These are phyloP conservation scores for Kalanchoe fedtschenkoi DNA, from an alignment of 164 flowering plant species.

Conservation along the genomic window DNA sequence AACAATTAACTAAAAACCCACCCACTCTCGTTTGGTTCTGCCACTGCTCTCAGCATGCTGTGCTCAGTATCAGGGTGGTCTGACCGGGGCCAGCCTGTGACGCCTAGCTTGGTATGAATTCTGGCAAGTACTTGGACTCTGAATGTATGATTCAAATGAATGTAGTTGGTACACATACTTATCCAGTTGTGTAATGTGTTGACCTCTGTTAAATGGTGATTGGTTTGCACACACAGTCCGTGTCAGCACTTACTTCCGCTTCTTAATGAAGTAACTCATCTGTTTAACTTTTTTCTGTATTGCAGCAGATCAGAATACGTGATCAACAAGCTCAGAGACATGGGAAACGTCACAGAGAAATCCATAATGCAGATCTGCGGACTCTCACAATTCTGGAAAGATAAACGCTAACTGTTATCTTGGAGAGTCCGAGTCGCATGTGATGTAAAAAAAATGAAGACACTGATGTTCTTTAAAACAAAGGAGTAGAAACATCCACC, in stretches of 20 bases:
- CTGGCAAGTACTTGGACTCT: no score
- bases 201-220: background rate
- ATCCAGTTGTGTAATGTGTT: no score
- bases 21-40: no score
- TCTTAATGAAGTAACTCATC: background rate
- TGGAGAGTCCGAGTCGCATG: conserved; percentile 25
- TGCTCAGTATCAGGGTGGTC: no score
- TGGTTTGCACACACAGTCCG: background rate
- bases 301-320: conserved; percentile 79
- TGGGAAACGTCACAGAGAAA: conserved; percentile 66
- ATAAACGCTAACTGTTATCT: conserved; percentile 52
- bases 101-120: no score
- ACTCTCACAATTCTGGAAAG: conserved; percentile 56
- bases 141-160: no score
- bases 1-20: no score
- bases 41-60: no score
- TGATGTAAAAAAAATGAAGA: conserved; percentile 8
- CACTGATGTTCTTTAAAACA: background rate
- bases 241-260: background rate
- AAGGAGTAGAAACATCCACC: background rate
- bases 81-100: no score
- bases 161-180: no score
- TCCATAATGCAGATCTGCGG: conserved; percentile 60
- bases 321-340: conserved; percentile 70
- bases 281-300: background rate